Evolutionary conservation across 768 basidiomycete species (phyloP).

Genomic region (Termitomyces sp.): DNA sequence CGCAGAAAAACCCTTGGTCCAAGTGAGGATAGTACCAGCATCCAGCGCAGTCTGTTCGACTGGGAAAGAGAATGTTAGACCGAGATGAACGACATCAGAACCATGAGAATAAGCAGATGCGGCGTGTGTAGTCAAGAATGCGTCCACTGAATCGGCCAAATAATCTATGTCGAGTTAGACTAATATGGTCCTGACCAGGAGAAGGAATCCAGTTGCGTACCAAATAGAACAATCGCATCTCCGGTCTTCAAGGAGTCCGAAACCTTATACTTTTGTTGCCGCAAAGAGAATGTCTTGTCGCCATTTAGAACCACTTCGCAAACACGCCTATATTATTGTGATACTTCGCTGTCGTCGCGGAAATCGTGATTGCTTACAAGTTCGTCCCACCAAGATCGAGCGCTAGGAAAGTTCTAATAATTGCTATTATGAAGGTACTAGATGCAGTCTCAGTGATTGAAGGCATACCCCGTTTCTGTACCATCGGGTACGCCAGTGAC

Average conservation of each 20-base stretch:
- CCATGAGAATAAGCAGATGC: slow-evolving; percentile 22
- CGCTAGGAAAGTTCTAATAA: slow-evolving; percentile 83
- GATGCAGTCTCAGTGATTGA: background rate
- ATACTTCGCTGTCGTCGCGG: slow-evolving; percentile 5
- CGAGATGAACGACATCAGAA: slow-evolving; percentile 51
- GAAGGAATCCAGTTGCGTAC: slow-evolving; percentile 29
- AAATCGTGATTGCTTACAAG: slow-evolving; percentile 50
- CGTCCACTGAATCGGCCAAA: slow-evolving; percentile 93
- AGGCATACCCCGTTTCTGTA: slow-evolving; percentile 77
- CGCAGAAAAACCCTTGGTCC: slow-evolving; percentile 96
- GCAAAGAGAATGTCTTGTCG: slow-evolving; percentile 80
- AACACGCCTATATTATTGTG: slow-evolving; percentile 61
- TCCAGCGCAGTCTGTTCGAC: slow-evolving; percentile 94
- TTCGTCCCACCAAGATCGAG: slow-evolving; percentile 98
- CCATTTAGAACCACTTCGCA: slow-evolving; percentile 93
- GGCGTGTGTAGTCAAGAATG: slow-evolving; percentile 72
- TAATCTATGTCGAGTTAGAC: slow-evolving; percentile 58
- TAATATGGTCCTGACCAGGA: background rate
- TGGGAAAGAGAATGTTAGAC: slow-evolving; percentile 96
- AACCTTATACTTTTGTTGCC: slow-evolving; percentile 96
- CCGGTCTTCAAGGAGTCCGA: slow-evolving; percentile 92
- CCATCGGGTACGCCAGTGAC: slow-evolving; percentile 95
- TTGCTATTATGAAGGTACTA: background rate
- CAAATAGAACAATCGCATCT: slow-evolving; percentile 82
- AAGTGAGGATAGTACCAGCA: slow-evolving; percentile 85